phyloP scores from a whole-genome alignment of 2,329 filamentous ascomycete species.

The Cordyceps cicadae region DNA sequence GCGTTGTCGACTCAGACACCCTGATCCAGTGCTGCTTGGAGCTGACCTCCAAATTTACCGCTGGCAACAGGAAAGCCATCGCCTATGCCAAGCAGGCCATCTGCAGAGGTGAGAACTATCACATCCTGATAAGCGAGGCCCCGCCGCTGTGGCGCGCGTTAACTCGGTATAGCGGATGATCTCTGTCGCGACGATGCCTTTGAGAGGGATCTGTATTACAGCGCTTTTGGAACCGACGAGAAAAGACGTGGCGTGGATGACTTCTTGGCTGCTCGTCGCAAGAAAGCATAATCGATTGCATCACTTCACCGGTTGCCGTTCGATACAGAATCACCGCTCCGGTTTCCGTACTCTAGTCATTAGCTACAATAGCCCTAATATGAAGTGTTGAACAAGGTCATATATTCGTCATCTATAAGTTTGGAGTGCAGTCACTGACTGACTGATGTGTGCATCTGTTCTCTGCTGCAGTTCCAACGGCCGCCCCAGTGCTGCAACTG shows the following conservation, averaged over 20 bases:
- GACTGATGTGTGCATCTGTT: not conserved
- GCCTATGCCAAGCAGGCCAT: slow-evolving; percentile 8
- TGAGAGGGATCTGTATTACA: slow-evolving; percentile 8
- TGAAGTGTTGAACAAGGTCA: slow-evolving; percentile 1
- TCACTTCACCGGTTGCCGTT: not conserved
- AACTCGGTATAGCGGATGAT: slow-evolving; percentile 3
- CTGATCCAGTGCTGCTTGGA: not conserved
- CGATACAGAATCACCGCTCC: not conserved
- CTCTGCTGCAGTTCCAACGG: slow-evolving; percentile 15
- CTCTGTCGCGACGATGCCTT: slow-evolving; percentile 8
- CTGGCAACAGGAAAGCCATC: not conserved
- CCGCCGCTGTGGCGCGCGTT: not conserved
- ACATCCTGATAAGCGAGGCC: not conserved
- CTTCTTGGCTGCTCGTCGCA: slow-evolving; percentile 3
- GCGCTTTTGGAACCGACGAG: slow-evolving; percentile 2
- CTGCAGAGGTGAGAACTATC: slow-evolving; percentile 3
- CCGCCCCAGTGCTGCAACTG: slow-evolving; percentile 17
- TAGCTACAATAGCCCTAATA: not conserved
- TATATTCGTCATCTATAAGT: not conserved
- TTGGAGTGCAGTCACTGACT: not conserved
- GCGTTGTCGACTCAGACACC: not conserved
- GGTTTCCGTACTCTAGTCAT: not conserved
- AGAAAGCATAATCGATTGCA: not conserved
- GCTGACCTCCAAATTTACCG: not conserved
- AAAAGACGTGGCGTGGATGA: slow-evolving; percentile 4